phyloP scores from a whole-genome alignment of 2,329 filamentous ascomycete species.

The Fusarium verticillioides region DNA sequence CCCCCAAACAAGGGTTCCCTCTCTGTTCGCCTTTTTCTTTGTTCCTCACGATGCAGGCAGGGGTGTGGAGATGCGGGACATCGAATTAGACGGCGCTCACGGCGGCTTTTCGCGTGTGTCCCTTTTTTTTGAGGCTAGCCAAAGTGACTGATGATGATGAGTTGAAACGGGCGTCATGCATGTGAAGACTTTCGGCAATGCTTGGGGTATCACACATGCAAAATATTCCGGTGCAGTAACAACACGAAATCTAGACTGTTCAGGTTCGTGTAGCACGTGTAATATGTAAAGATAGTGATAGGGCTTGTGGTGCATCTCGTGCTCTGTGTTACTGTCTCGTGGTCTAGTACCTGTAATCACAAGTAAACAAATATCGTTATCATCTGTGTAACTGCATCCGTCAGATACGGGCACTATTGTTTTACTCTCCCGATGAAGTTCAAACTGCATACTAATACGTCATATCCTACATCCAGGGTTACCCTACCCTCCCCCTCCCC shows the following conservation, averaged over 20 bases:
- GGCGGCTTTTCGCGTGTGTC: constrained; percentile 10
- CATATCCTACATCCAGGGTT: constrained; percentile 18
- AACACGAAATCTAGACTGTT: background rate
- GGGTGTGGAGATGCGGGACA: background rate
- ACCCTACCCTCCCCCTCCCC: background rate
- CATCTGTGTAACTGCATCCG: background rate
- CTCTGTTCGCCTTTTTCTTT: background rate
- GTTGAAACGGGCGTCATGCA: constrained; percentile 19
- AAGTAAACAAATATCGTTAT: constrained; percentile 1
- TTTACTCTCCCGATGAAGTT: constrained; percentile 18
- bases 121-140: background rate
- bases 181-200: constrained; percentile 23
- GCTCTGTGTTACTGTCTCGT: constrained; percentile 8
- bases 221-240: constrained; percentile 2
- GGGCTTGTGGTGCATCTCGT: background rate
- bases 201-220: background rate
- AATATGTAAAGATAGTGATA: background rate
- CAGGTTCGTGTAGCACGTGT: constrained; percentile 19
- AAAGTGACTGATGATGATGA: constrained; percentile 1
- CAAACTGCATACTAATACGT: constrained; percentile 29
- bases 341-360: background rate
- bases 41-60: constrained; percentile 16
- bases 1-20: background rate
- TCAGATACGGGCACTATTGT: background rate
- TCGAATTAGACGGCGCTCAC: constrained; percentile 13